Evolutionary conservation across 176 grass and related monocot species (phyloP).

Genomic region (Miscanthus lutarioriparius): DNA sequence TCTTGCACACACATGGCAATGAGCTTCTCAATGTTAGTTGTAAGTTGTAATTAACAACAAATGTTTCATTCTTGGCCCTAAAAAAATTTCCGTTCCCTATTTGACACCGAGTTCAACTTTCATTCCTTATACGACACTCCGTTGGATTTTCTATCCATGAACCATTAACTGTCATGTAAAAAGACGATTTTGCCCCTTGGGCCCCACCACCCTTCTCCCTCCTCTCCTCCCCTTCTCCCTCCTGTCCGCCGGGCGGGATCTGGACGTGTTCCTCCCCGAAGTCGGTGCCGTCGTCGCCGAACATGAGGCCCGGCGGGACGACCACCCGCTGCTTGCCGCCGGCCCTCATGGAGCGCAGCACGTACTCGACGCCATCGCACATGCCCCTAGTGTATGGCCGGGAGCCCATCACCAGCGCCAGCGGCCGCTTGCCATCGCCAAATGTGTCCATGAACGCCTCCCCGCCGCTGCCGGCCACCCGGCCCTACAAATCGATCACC

Average conservation of each 20-base stretch:
- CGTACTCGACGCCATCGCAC: conserved; percentile 88
- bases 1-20: too few relatives aligned
- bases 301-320: conserved; percentile 53
- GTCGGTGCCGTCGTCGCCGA: conserved; percentile 86
- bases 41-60: too few relatives aligned
- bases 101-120: too few relatives aligned
- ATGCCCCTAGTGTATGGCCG: conserved; percentile 90
- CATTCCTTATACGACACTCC: too few relatives aligned
- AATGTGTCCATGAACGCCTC: conserved; percentile 83
- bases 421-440: conserved; percentile 64
- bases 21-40: too few relatives aligned
- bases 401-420: conserved; percentile 87
- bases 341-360: conserved; percentile 65
- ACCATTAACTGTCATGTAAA: too few relatives aligned
- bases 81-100: too few relatives aligned
- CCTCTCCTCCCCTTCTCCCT: too few relatives aligned
- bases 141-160: too few relatives aligned
- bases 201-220: too few relatives aligned
- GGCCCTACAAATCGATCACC: conserved; percentile 89
- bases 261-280: conserved; percentile 42
- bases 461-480: conserved; percentile 32
- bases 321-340: conserved; percentile 79
- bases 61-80: too few relatives aligned
- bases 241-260: conserved; percentile 53
- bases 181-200: too few relatives aligned